Evolutionary conservation across 805 yeast genomes (phyloP), one percentile per base, ranked within the genome.

Genomic region (Wickerhamiella kurtzmanii): DNA sequence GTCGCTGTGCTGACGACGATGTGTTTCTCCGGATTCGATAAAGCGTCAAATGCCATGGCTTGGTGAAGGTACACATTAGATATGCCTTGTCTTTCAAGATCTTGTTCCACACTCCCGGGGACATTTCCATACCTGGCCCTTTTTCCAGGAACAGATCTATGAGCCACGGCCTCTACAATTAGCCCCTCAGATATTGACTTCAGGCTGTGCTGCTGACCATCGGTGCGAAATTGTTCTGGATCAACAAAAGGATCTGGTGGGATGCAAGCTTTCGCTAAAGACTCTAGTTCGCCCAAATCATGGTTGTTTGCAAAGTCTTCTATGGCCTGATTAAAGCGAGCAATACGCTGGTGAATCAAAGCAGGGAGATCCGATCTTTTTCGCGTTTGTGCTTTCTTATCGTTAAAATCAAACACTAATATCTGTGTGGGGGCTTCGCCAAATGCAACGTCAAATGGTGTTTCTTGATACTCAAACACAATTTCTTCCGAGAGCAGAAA

Each of bases 1-100:
- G 99, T 92, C 0, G 96, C 78, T 0, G 98, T 92, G n/a, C 95
- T 80, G 2, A 88, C 79, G 39, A 92, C 83, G 3, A 87, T 86
- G 62, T 88, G 79, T 43, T 74, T 68, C 0, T 77, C 77, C 0
- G 64, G 55, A 43, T 75, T 46, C 2, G 63, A 62, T 19, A 82
- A 63, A 0, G 79, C 45, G 3, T 16, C 72, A 46, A 79, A 72
- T 0, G 96, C 96, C 44, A 75, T 73, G 1, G 82, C 76, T 60
- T 92, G 99, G 64, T 92, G 99, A 0, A 76, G 60, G 60, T 86
- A 92, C 35, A 89, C 72, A 4, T 66, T 59, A 0, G 71, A 68
- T 8, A 77, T 71, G 8, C 22, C 22, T 17, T 15, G n/a, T 8
- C 68, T 62, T 6, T 68, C 65, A 13, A 86, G 62, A 0, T 83